Evolutionary conservation across 805 yeast species (phyloP), one percentile per base, ranked within the genome.

Genomic region (Yamadazyma sp.): DNA sequence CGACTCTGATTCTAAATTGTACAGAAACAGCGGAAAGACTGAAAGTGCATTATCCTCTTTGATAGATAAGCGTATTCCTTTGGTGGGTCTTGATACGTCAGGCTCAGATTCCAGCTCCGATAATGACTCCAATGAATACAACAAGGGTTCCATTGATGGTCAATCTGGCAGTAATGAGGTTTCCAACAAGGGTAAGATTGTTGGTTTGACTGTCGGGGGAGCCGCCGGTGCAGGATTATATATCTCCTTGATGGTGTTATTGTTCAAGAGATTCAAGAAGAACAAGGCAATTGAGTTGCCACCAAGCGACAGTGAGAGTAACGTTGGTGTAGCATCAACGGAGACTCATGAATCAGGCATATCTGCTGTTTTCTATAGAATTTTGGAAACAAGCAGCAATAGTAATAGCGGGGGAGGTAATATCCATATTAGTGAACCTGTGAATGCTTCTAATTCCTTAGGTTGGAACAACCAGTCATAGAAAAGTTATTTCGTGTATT

Each of bases 151-250:
- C 1, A 54, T 64, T 41, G 75, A 63, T 41, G 35, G 45, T 2
- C 41, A 44, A 18, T 29, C 44, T 9, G 16, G 36, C 13, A 32
- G 35, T 21, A 41, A 39, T 13, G 25, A 44, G 3, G 37, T 50
- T 5, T 38, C 48, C 17, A 50, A 57, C 38, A 60, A 60, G 38
- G 68, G 64, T 31, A 72, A 72, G 44, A 72, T 86, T 16, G 82
- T 84, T 17, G 96, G 95, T 24, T 76, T 89, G 37, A 81, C 91
- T 10, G 72, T 87, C 27, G 96, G 97, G 32, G 80, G 95, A 5
- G 80, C 86, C 20, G 78, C 77, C 10, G 97, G 96, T 38, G 82
- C 86, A 31, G 65, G 75, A 6, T 64, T 77, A 7, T 84, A 85
- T 56, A 75, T 85, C 53, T 68, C 77, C 0, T 62, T 77, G 14